Conservation (phyloP, 164 flowering plant genomes). For the Cinnamomum micranthum region DNA sequence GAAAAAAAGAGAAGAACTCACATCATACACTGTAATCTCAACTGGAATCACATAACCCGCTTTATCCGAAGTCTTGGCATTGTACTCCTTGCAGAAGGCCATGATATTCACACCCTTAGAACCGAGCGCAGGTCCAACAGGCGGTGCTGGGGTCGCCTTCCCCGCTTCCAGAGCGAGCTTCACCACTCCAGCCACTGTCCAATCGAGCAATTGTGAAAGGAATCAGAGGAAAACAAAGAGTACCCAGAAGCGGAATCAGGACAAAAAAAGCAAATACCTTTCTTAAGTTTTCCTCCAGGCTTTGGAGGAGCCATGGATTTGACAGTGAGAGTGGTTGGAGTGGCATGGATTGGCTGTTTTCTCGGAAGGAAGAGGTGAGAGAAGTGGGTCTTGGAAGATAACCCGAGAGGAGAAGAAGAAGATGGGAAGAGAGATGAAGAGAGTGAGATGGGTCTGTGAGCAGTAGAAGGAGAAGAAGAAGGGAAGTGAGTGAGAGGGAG, state of each 20-base stretch:
- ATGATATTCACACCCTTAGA: conserved; percentile 97
- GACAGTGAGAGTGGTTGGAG: conserved; percentile 48
- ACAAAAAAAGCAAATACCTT: conserved; percentile 39
- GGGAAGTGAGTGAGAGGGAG: conserved; percentile 2
- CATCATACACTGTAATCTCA: conserved; percentile 91
- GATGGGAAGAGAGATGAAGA: conserved; percentile 7
- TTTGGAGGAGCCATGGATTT: conserved; percentile 94
- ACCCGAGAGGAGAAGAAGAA: conserved; percentile 10
- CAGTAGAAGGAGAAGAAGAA: neutral
- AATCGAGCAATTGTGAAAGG: neutral
- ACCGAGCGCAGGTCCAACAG: conserved; percentile 98
- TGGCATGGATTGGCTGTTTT: conserved; percentile 12
- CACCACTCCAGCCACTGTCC: conserved; percentile 50
- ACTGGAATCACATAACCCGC: conserved; percentile 96
- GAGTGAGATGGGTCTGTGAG: conserved; percentile 5
- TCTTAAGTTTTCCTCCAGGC: conserved; percentile 76
- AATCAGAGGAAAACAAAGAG: neutral
- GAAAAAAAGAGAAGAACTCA: conserved; percentile 29
- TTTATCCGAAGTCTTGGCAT: conserved; percentile 94
- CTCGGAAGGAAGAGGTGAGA: conserved; percentile 14
- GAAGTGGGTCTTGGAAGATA: conserved; percentile 14
- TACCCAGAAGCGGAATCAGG: conserved; percentile 4
- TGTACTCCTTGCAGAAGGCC: conserved; percentile 98
- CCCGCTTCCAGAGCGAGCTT: conserved; percentile 98
- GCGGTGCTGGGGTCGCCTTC: conserved; percentile 98